Evolutionary conservation across 257 asterid species (phyloP).

Genomic region (Dorcoceras hygrometricum): DNA sequence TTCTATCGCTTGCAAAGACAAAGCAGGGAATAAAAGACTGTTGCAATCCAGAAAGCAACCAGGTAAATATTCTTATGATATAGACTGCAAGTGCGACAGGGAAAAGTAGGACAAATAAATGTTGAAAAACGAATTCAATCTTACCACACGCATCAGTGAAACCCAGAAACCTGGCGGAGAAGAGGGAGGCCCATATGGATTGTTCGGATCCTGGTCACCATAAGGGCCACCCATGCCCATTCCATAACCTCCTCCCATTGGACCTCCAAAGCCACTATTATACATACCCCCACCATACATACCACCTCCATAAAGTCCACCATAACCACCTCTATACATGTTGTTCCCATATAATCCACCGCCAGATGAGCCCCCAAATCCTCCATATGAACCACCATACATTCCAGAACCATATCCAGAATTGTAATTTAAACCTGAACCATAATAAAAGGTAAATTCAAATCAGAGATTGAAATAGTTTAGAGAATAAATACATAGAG

Average conservation of each 20-base stretch:
- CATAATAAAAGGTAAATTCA: slow-evolving; percentile 35
- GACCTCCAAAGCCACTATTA: slow-evolving; percentile 59
- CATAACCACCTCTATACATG: slow-evolving; percentile 87
- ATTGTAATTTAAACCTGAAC: slow-evolving; percentile 55
- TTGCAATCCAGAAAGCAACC: slow-evolving; percentile 1
- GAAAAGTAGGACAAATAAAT: background rate
- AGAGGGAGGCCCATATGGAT: slow-evolving; percentile 83
- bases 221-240: slow-evolving; percentile 77
- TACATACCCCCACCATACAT: slow-evolving; percentile 91
- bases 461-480: slow-evolving; percentile 20
- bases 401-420: slow-evolving; percentile 72
- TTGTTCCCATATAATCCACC: slow-evolving; percentile 82
- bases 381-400: slow-evolving; percentile 56
- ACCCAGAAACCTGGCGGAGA: slow-evolving; percentile 91
- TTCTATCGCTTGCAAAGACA: background rate
- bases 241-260: slow-evolving; percentile 68
- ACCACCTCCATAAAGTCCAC: slow-evolving; percentile 75
- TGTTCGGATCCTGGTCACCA: slow-evolving; percentile 94
- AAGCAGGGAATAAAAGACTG: background rate
- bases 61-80: slow-evolving; percentile 8
- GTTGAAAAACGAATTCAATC: slow-evolving; percentile 16
- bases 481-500: slow-evolving; percentile 4
- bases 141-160: slow-evolving; percentile 92
- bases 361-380: slow-evolving; percentile 59
- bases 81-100: background rate